A percentile compares a stretch with the other conserved stretches of the same genome.
Evolutionary conservation across 2,329 filamentous ascomycete species (phyloP).

Genomic region (Fonsecaea pedrosoi): DNA sequence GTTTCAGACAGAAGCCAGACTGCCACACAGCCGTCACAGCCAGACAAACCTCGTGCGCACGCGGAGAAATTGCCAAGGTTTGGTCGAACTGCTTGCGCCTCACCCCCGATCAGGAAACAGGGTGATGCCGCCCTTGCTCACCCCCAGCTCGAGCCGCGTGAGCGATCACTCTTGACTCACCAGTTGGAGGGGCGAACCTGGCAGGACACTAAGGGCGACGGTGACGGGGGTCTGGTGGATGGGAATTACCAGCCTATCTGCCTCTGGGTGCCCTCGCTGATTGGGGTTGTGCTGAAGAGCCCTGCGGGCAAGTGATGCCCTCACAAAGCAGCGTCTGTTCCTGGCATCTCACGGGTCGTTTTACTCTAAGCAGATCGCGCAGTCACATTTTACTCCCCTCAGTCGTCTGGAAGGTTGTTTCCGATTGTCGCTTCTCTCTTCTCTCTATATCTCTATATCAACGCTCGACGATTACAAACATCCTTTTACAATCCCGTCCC

Average conservation of each 20-base stretch:
- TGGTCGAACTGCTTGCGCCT: background rate
- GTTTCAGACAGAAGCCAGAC: background rate
- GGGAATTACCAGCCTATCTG: too few relatives aligned
- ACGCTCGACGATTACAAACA: slow-evolving; percentile 14
- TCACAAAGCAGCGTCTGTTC: too few relatives aligned
- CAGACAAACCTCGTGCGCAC: background rate
- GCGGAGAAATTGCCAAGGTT: slow-evolving; percentile 11
- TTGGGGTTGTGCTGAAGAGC: too few relatives aligned
- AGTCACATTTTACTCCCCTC: slow-evolving; percentile 18
- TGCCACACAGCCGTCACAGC: too few relatives aligned
- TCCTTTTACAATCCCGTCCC: slow-evolving; percentile 17
- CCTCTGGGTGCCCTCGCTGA: too few relatives aligned
- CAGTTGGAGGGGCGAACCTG: too few relatives aligned
- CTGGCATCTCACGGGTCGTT: too few relatives aligned
- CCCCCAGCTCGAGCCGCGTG: background rate
- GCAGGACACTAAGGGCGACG: too few relatives aligned
- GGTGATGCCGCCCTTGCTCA: slow-evolving; percentile 8
- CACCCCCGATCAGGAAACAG: slow-evolving; percentile 2
- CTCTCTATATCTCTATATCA: slow-evolving; percentile 13
- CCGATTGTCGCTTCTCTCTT: slow-evolving; percentile 13
- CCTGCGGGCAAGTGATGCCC: too few relatives aligned
- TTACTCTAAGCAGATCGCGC: slow-evolving; percentile 7
- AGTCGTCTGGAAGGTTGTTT: slow-evolving; percentile 9
- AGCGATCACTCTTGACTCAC: too few relatives aligned
- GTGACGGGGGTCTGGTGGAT: too few relatives aligned